Evolutionary conservation across 768 basidiomycete genomes (phyloP), one percentile per base, ranked within the genome.

Genomic region (Hemileccinum impolitum): DNA sequence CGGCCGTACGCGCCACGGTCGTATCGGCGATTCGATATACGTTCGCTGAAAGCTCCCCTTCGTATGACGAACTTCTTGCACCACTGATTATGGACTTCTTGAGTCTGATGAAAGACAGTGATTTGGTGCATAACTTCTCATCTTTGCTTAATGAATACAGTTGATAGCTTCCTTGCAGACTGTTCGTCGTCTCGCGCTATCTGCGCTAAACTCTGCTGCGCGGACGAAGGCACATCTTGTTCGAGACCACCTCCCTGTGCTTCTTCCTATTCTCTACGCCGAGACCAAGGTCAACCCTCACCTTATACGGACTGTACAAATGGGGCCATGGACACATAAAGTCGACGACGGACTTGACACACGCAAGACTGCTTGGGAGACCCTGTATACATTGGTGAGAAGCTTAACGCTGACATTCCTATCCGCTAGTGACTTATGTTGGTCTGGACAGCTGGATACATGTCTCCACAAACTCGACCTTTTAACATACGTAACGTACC

Each of bases 291-390:
- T 94, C 63, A 92, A 90, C 54, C 76, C 80, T 3, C 77, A 84
- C 2, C 81, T 94, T 50, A 85, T 95, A 61, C 83, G 89, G 26
- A 90, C 88, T 1, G 93, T 96, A 12, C 90, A 93, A 63, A 96
- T 96, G 94, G 93, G 94, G 18, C 93, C 94, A 3, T 96, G 93
- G 93, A 90, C 87, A 23, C 92, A 95, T 70, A 93, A 90, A 65
- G 91, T 96, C 45, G 96, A 99, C 59, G 94, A 98, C 55, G 96
- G 96, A 41, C 76, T 98, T 35, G 95, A 98, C 55, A 85, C 94
- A 18, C 84, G 96, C 50, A 98, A 97, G 76, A 94, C 91, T 0
- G 95, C 96, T 2, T 98, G 90, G 68, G 96, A 99, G 69, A 93
- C 94, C 1, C 90, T 97, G 75, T 94, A 96, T 65, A 96, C 94